phyloP scores from a whole-genome alignment of 140 eudicot species.

The Flaveria floridana region DNA sequence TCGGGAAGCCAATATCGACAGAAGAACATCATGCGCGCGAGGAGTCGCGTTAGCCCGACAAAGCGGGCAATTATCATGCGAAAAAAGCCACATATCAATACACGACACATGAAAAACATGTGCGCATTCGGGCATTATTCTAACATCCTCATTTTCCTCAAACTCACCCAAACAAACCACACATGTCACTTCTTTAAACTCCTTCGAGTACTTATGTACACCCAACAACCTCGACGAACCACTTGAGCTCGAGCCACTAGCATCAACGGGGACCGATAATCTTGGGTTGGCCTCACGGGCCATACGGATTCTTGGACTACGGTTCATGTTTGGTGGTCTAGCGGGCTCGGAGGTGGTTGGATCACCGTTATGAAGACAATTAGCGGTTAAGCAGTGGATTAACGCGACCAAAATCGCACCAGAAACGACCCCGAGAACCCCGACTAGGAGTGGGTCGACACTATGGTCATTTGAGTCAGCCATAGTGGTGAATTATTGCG shows the following conservation, averaged over 20 bases:
- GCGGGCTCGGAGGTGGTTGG: constrained; percentile 23
- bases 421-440: constrained; percentile 56
- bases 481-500: constrained; percentile 12
- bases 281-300: constrained; percentile 24
- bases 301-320: constrained; percentile 13
- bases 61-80: constrained; percentile 59
- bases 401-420: constrained; percentile 56
- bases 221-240: constrained; percentile 32
- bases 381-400: constrained; percentile 48
- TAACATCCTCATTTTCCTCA: constrained; percentile 51
- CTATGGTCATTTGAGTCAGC: constrained; percentile 22
- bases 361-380: constrained; percentile 15
- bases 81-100: constrained; percentile 63
- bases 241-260: constrained; percentile 34
- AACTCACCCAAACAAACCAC: constrained; percentile 63
- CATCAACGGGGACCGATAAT: constrained; percentile 20
- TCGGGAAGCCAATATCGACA: constrained; percentile 35
- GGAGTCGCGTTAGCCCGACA: constrained; percentile 54
- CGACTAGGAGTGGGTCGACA: constrained; percentile 49
- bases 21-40: constrained; percentile 33
- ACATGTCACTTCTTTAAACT: constrained; percentile 45
- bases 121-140: constrained; percentile 56
- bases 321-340: constrained; percentile 30
- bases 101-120: constrained; percentile 61
- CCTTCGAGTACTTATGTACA: constrained; percentile 43